Conservation (phyloP, 768 basidiomycete genomes). For the Mycena albidolilacea region DNA sequence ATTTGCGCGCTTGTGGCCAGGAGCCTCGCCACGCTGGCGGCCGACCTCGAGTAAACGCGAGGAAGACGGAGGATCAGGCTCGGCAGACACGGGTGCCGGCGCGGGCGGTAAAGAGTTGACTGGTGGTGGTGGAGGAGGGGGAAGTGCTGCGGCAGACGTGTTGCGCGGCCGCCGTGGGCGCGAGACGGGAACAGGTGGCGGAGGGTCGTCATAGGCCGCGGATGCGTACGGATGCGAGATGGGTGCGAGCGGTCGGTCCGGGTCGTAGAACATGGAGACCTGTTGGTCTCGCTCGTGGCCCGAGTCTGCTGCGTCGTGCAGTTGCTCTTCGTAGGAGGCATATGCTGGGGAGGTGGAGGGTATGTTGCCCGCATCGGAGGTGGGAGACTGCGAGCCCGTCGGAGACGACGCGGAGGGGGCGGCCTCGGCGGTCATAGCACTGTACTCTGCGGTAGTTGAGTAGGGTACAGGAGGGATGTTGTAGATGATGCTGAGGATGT, state of each 20-base stretch:
- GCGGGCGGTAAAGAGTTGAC: constrained; percentile 73
- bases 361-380: constrained; percentile 24
- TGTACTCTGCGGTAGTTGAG: constrained; percentile 67
- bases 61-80: constrained; percentile 28
- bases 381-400: constrained; percentile 28
- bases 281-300: constrained; percentile 23
- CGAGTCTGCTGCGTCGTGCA: neutral
- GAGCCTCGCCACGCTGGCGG: constrained; percentile 45
- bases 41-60: constrained; percentile 49
- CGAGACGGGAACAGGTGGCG: constrained; percentile 42
- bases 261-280: constrained; percentile 45
- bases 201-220: constrained; percentile 55
- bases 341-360: constrained; percentile 22
- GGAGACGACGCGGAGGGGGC: constrained; percentile 34
- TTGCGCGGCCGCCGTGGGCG: constrained; percentile 63
- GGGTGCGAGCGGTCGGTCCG: constrained; percentile 43
- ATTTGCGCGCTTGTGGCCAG: constrained; percentile 67
- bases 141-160: constrained; percentile 64
- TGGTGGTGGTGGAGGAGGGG: constrained; percentile 78
- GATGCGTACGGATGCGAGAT: constrained; percentile 68
- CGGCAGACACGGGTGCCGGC: constrained; percentile 50
- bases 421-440: constrained; percentile 25
- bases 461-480: constrained; percentile 85
- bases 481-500: constrained; percentile 91
- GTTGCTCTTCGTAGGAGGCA: constrained; percentile 15